These are phyloP conservation scores for Selaginella tamariscina DNA, from an alignment of 75 land plant species.

Conservation along the genomic window DNA sequence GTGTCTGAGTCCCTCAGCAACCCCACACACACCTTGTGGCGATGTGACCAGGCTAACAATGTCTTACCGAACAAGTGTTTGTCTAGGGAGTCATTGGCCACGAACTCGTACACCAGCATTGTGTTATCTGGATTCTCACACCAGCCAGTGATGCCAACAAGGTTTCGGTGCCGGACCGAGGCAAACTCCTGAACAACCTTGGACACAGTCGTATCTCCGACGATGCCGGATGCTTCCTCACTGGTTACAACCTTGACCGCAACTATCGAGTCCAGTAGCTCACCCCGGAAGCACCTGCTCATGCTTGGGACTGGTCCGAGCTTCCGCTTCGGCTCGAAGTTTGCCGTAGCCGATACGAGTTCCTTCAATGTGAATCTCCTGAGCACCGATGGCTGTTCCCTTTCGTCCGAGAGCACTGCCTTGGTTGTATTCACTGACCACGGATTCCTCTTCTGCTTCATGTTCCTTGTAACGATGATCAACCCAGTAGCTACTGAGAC, in stretches of 20 bases:
- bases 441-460: neutral
- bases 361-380: neutral
- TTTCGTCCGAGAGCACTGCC: too few relatives aligned
- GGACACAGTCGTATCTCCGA: too few relatives aligned
- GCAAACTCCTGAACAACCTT: slow-evolving; percentile 52
- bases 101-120: slow-evolving; percentile 59
- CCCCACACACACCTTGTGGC: slow-evolving; percentile 44
- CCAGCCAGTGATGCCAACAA: slow-evolving; percentile 65
- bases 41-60: slow-evolving; percentile 43
- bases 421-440: neutral
- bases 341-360: neutral
- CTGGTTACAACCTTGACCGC: neutral
- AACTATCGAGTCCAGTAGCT: neutral
- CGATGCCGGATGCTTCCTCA: neutral
- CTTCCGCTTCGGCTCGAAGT: neutral
- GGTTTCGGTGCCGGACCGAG: slow-evolving; percentile 54
- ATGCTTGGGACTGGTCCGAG: neutral
- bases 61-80: slow-evolving; percentile 37
- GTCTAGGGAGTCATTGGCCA: slow-evolving; percentile 70
- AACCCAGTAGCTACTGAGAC: neutral
- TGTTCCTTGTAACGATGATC: neutral
- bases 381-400: too few relatives aligned
- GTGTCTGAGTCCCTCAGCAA: slow-evolving; percentile 63
- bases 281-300: neutral
- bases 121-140: slow-evolving; percentile 22